phyloP scores from a whole-genome alignment of 1,284 basidiomycete species.

The Fomitopsis schrenkii region DNA sequence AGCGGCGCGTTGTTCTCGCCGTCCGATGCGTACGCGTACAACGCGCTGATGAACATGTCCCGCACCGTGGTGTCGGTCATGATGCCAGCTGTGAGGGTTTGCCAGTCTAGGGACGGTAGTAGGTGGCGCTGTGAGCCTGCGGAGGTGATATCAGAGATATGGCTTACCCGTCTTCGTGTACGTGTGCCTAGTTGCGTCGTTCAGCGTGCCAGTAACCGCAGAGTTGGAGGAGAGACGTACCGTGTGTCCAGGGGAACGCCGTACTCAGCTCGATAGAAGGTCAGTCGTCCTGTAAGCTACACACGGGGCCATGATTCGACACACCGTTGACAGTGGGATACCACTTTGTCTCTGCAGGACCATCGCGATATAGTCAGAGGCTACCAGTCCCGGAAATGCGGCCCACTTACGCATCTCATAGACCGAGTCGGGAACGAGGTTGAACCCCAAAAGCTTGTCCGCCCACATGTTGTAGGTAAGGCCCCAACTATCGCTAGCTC shows the following conservation, averaged over 20 bases:
- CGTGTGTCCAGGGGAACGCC: conserved; percentile 60
- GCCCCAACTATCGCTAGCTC: conserved; percentile 43
- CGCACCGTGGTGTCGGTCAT: conserved; percentile 47
- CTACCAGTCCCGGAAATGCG: not conserved
- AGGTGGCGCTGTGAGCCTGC: not conserved
- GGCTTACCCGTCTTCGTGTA: conserved; percentile 60
- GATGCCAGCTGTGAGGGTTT: conserved; percentile 57
- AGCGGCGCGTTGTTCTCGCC: conserved; percentile 51
- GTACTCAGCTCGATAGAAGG: conserved; percentile 34
- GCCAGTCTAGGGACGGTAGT: conserved; percentile 44
- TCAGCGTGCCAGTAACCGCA: too few species aligned
- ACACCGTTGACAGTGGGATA: conserved; percentile 50
- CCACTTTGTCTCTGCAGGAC: conserved; percentile 53
- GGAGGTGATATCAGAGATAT: not conserved
- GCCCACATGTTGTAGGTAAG: conserved; percentile 65
- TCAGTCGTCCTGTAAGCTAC: not conserved
- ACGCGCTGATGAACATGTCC: conserved; percentile 51
- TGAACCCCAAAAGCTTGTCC: conserved; percentile 59
- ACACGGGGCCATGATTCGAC: not conserved
- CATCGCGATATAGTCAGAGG: not conserved
- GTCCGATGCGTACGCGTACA: conserved; percentile 52
- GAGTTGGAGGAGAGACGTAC: too few species aligned
- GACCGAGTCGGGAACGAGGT: conserved; percentile 58
- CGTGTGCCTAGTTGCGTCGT: conserved; percentile 39
- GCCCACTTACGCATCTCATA: conserved; percentile 53